Base-by-base conservation (phyloP, 495 filamentous ascomycete genomes). In the Physcia stellaris region DNA sequence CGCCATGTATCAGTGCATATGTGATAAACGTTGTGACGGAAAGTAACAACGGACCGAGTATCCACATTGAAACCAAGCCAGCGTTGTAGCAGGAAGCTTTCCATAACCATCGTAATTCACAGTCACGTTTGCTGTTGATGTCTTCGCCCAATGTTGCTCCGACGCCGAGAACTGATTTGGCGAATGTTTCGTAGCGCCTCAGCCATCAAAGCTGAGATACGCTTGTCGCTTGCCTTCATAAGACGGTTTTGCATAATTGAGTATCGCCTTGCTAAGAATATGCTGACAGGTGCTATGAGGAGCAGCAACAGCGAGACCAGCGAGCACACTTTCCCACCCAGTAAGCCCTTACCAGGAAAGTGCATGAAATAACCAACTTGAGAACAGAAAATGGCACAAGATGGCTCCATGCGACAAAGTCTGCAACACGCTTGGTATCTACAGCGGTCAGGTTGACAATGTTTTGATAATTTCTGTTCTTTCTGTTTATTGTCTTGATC, bases 131-230 rank as follows among this genome's bases (percentile, higher is more conserved):
- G 11, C 40, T 12, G 4, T 37, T 23, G 24, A 57, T 56, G 22
- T 42, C 40, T 6, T 28, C 33, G 42, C 20, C 56, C 57, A 61
- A 21, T 53, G 37, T 16, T 13, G 20, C 31, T 61, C 57, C 10
- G 40, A 35, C 2, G 52, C 51, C 17, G 54, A 50, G 19, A 57
- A 57, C 31, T 61, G 45, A 61, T 57, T 24, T 61, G 57, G 3
- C 54, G 42, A 10, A 61, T 51, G 19, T 50, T 55, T 20, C 50
- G 42, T 19, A 61, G 26, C 4, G 51, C 46, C 29, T 61, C 58
- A 4, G 45, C 45, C 6, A 93, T 67, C 1, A 59, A 20, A 1
- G 46, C 37, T 13, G 13, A 33, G n/a, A 43, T 46, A 24, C 50
- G 52, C 28, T 38, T 37, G 35, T 61, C 57, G 23, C 54, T 37